A percentile compares a stretch with the other conserved stretches of the same genome.
phyloP scores from a whole-genome alignment of 2,329 filamentous ascomycete genomes.

The Cryphonectria nitschkei region DNA sequence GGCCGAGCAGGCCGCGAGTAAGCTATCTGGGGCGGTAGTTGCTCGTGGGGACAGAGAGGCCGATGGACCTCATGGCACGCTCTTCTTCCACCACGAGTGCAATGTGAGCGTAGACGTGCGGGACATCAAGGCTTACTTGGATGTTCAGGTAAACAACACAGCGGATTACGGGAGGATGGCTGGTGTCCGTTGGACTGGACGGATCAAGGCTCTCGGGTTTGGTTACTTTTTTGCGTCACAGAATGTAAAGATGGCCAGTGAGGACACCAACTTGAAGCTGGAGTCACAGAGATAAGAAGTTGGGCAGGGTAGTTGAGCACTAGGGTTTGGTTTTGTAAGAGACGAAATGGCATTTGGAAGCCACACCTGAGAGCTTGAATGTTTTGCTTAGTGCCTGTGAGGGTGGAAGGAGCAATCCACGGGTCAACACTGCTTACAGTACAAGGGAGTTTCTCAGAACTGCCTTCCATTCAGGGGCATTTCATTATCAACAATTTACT shows the following conservation, averaged over 20 bases:
- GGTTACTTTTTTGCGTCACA: neutral
- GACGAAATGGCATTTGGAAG: neutral
- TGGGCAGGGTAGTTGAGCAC: neutral
- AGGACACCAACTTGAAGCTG: neutral
- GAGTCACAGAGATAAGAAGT: neutral
- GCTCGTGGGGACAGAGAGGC: neutral
- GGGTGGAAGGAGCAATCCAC: too few species aligned
- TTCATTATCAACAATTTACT: too few species aligned
- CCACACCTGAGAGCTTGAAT: neutral
- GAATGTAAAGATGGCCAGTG: neutral
- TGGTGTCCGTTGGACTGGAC: neutral
- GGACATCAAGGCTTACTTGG: neutral
- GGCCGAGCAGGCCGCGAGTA: neutral
- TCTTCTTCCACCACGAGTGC: slow-evolving; percentile 2
- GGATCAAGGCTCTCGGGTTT: slow-evolving; percentile 1
- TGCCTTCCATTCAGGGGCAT: neutral
- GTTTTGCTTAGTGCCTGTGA: neutral
- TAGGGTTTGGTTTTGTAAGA: neutral
- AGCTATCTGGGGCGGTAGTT: neutral
- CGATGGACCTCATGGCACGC: neutral
- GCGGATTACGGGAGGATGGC: neutral
- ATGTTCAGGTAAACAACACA: neutral
- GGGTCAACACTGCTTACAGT: too few species aligned
- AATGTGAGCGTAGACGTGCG: neutral
- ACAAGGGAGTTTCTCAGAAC: neutral